Percentiles rank a stretch among this genome's conserved stretches.
phyloP scores from a whole-genome alignment of 768 basidiomycete genomes.

The Suillus bovinus region DNA sequence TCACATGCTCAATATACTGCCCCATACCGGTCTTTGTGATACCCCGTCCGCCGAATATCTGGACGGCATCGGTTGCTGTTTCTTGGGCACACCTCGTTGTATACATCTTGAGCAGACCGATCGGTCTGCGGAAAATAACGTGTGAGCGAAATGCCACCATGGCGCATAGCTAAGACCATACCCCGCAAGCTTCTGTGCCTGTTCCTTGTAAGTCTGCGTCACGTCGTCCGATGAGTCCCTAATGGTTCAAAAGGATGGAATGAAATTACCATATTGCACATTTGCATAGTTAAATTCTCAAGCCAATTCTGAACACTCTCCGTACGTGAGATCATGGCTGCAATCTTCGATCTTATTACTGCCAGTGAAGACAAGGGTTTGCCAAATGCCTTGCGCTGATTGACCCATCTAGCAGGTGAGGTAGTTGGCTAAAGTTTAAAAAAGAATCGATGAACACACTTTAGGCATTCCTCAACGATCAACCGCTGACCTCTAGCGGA shows the following conservation, averaged over 20 bases:
- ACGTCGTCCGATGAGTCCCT: constrained; percentile 1
- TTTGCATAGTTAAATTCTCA: constrained; percentile 79
- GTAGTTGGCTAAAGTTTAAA: neutral
- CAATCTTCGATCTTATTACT: constrained; percentile 77
- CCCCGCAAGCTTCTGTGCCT: constrained; percentile 69
- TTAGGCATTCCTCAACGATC: constrained; percentile 75
- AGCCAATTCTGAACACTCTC: constrained; percentile 79
- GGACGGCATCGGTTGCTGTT: constrained; percentile 67
- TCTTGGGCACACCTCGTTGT: constrained; percentile 54
- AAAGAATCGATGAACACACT: constrained; percentile 35
- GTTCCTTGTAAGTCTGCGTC: constrained; percentile 62
- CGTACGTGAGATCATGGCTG: constrained; percentile 66
- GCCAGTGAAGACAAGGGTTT: constrained; percentile 67
- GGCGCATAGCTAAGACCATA: constrained; percentile 20
- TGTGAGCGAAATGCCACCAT: neutral
- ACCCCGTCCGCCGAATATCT: constrained; percentile 86
- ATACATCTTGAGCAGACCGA: constrained; percentile 60
- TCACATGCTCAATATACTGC: constrained; percentile 67
- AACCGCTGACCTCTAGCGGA: constrained; percentile 55
- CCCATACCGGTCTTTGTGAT: constrained; percentile 87
- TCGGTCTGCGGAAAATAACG: constrained; percentile 35
- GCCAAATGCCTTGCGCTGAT: constrained; percentile 78
- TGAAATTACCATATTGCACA: constrained; percentile 67
- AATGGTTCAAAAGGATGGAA: constrained; percentile 17
- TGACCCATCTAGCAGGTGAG: constrained; percentile 56